Conservation (phyloP, 306 rosid species). For the Trichosanthes truncata region DNA sequence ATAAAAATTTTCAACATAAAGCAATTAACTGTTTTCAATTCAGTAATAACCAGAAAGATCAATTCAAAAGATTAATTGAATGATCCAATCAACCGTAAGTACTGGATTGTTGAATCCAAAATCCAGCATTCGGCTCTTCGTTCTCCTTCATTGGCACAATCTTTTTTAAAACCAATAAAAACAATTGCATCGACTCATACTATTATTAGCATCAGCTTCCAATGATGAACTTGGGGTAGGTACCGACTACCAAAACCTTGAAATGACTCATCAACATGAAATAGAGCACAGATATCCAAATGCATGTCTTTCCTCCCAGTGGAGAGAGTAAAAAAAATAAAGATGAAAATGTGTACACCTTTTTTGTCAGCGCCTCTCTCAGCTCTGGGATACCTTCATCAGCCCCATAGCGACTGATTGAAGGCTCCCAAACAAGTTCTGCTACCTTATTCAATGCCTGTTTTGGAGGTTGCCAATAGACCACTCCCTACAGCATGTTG, state of each 20-base stretch:
- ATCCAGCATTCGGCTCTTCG: neutral
- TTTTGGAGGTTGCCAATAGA: slow-evolving; percentile 91
- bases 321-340: neutral
- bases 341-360: slow-evolving; percentile 31
- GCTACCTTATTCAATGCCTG: slow-evolving; percentile 69
- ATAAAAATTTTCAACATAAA: too few species aligned
- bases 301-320: neutral
- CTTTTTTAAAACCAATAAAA: neutral
- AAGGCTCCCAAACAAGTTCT: slow-evolving; percentile 77
- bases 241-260: neutral
- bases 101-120: neutral
- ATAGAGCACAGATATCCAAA: neutral
- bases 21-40: neutral
- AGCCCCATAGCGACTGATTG: slow-evolving; percentile 73
- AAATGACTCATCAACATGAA: neutral
- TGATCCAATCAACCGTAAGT: neutral
- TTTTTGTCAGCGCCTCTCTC: slow-evolving; percentile 49
- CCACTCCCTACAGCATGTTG: slow-evolving; percentile 62
- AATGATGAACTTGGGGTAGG: neutral
- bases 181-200: neutral
- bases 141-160: neutral
- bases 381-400: slow-evolving; percentile 95
- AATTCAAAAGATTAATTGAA: neutral
- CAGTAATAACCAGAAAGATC: neutral
- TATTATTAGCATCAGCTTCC: neutral